phyloP scores from a whole-genome alignment of 129 eudicot species.

The Pittosporum tobira region DNA sequence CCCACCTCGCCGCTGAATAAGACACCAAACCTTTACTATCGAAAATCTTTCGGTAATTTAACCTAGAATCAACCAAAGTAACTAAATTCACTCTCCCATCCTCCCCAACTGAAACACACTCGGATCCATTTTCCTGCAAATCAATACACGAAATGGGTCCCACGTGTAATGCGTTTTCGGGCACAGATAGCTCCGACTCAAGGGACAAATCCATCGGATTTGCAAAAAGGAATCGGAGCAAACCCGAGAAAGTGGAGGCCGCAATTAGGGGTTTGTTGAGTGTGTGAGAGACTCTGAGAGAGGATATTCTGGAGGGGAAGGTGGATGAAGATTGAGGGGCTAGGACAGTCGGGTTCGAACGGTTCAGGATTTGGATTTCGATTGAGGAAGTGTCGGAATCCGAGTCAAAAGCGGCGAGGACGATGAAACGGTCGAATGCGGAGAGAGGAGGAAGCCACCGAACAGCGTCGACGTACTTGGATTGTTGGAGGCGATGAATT shows the following conservation, averaged over 20 bases:
- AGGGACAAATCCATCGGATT: constrained; percentile 29
- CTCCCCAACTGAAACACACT: constrained; percentile 70
- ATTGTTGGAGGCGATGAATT: constrained; percentile 57
- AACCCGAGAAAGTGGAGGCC: constrained; percentile 60
- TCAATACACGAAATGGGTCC: constrained; percentile 56
- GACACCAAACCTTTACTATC: constrained; percentile 72
- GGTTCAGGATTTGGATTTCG: constrained; percentile 37
- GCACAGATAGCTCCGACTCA: constrained; percentile 32
- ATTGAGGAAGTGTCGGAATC: constrained; percentile 41
- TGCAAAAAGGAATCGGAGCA: constrained; percentile 43
- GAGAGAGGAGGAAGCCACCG: constrained; percentile 74
- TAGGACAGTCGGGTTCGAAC: constrained; percentile 28
- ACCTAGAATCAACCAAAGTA: constrained; percentile 27
- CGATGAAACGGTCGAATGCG: constrained; percentile 49
- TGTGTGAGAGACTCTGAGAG: constrained; percentile 38
- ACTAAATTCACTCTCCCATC: constrained; percentile 89
- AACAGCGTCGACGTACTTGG: constrained; percentile 72
- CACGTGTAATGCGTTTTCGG: constrained; percentile 44
- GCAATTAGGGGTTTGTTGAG: constrained; percentile 51
- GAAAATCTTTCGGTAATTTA: constrained; percentile 36
- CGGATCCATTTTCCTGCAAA: constrained; percentile 49
- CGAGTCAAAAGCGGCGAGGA: constrained; percentile 53
- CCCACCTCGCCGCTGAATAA: constrained; percentile 63
- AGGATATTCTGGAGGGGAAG: constrained; percentile 47
- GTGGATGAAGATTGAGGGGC: constrained; percentile 34